These are phyloP conservation scores for Aspergillus leporis DNA, from an alignment of 495 filamentous ascomycete species.

Conservation along the genomic window DNA sequence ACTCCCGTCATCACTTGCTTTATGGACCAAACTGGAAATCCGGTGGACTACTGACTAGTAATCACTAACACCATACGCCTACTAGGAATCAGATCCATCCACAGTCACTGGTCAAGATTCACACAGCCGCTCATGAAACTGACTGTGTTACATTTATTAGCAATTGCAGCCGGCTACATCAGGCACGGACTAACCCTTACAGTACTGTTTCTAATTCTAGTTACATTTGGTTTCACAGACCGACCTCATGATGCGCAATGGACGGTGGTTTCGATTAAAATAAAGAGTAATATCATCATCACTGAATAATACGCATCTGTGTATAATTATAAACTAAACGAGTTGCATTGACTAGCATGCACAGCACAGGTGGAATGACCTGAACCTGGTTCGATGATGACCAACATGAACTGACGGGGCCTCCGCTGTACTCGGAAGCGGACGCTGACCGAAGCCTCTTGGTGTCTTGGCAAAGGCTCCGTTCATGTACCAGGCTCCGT, in stretches of 20 bases:
- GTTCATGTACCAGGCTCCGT: not conserved
- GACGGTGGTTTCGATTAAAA: not conserved
- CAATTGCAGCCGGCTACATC: not conserved
- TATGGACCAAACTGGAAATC: not conserved
- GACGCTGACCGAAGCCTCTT: not conserved
- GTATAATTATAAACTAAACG: not conserved
- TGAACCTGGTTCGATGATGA: not conserved
- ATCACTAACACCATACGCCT: too few relatives aligned
- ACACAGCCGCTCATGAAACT: not conserved
- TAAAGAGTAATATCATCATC: too few relatives aligned
- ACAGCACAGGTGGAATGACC: not conserved
- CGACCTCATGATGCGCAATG: not conserved
- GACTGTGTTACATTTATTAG: not conserved
- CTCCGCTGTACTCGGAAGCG: not conserved
- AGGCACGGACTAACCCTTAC: not conserved
- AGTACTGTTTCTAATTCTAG: not conserved
- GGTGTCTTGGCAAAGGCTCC: not conserved
- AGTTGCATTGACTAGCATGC: not conserved
- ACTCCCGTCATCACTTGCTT: too few relatives aligned
- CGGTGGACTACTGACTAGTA: not conserved
- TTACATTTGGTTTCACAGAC: not conserved
- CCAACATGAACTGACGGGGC: not conserved
- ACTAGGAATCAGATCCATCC: not conserved
- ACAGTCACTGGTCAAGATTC: not conserved
- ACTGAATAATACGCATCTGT: not conserved